These are phyloP conservation scores for Podaxis sp. DNA, from an alignment of 768 basidiomycete species.

Conservation along the genomic window DNA sequence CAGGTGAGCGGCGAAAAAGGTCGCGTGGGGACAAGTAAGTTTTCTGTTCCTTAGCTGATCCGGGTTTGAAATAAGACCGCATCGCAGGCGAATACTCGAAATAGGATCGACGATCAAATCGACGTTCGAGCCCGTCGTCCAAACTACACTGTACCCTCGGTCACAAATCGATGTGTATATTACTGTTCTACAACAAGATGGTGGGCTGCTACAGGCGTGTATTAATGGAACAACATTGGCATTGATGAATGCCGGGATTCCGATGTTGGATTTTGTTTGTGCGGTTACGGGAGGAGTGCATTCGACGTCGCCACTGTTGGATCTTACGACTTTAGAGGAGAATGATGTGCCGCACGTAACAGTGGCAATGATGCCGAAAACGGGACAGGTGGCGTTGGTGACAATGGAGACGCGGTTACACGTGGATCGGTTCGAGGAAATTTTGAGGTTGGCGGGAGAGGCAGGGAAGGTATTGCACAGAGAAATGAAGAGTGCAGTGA, in stretches of 20 bases:
- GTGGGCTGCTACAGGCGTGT: conserved; percentile 85
- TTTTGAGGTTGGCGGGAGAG: conserved; percentile 76
- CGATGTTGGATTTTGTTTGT: conserved; percentile 87
- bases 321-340: conserved; percentile 89
- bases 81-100: conserved; percentile 77
- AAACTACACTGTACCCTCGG: conserved; percentile 88
- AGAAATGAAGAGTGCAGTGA: conserved; percentile 81
- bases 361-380: conserved; percentile 86
- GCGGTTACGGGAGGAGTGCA: conserved; percentile 89
- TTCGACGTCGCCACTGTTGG: conserved; percentile 77
- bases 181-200: conserved; percentile 93
- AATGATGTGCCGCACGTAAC: conserved; percentile 86
- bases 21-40: conserved; percentile 86
- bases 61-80: conserved; percentile 11
- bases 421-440: conserved; percentile 89
- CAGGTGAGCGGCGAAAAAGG: conserved; percentile 74
- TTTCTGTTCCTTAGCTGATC: conserved; percentile 1
- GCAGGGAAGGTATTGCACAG: conserved; percentile 74
- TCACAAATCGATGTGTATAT: conserved; percentile 94
- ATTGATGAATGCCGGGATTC: conserved; percentile 86
- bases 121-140: conserved; percentile 95
- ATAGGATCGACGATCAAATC: conserved; percentile 84
- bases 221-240: conserved; percentile 96
- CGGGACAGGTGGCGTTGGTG: conserved; percentile 82
- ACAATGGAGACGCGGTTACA: conserved; percentile 95